Base-by-base conservation (phyloP, 768 basidiomycete genomes). In the Clathrus columnatus region DNA sequence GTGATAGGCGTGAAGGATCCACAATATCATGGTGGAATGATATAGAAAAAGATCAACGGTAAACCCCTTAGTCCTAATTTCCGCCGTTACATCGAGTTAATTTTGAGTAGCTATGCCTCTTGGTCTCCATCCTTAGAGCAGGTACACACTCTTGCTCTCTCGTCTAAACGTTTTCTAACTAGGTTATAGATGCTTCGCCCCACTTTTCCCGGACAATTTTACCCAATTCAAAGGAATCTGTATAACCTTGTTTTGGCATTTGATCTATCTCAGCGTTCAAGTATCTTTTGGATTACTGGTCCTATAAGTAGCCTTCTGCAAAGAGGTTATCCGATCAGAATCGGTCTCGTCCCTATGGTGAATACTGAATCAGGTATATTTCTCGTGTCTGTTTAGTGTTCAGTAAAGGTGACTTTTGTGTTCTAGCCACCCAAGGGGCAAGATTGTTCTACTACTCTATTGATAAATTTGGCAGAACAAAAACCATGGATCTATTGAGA, bases 21-120 rank as follows among this genome's bases (percentile, higher is more conserved):
- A 75, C 70, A 30, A 75, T 87, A 3, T 76, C 94, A 36, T 64
- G 84, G 0, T 98, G 89, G 81, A 99, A 98, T 67, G 84, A 99
- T 64, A 69, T 98, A 18, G 85, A 90, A 70, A 87, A 81, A 59
- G 96, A 98, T 68, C 73, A 70, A 41, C 74, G 82, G 74, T 91
- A 70, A 57, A 73, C 63, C 46, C 49, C 36, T 0, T 66, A 36
- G n/a, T 63, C 61, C 58, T 56, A 5, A 41, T 29, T 6, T 36
- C 28, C 5, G 50, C 69, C 8, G 20, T 23, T 44, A 30, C 56
- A 51, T 17, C 59, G 61, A 50, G 17, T 32, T 1, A 29, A 5
- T 4, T 46, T 50, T 14, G 59, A 8, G 5, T 53, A 81, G 80
- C 51, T 85, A 85, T 57, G 69, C 73, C 5, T 64, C 66, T 20